Conservation (phyloP, 108 stramenopile species). For the Discostella pseudostelligera region DNA sequence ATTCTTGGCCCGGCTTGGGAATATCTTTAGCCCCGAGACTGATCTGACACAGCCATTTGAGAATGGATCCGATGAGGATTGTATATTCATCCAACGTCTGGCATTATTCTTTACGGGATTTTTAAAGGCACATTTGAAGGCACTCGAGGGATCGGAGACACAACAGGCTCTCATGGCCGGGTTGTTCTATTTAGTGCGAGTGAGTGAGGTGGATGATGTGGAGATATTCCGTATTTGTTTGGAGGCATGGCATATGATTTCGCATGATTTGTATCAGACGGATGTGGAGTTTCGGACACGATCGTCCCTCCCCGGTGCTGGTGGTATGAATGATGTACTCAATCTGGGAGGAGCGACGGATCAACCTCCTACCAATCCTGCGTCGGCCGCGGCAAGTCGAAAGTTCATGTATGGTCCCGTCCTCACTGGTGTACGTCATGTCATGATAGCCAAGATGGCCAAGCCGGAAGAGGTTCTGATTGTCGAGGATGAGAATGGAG, state of each 20-base stretch:
- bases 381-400: conserved; percentile 39
- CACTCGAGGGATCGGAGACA: conserved; percentile 85
- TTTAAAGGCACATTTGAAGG: conserved; percentile 87
- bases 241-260: conserved; percentile 96
- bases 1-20: conserved; percentile 74
- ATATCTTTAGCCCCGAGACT: conserved; percentile 84
- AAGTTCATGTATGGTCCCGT: conserved; percentile 86
- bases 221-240: conserved; percentile 99
- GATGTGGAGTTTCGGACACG: conserved; percentile 56
- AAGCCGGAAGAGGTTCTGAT: conserved; percentile 99
- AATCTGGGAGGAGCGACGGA: conserved; percentile 54
- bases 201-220: conserved; percentile 93
- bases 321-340: conserved; percentile 41
- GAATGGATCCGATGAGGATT: conserved; percentile 89
- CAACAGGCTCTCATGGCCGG: conserved; percentile 85
- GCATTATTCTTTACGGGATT: conserved; percentile 94
- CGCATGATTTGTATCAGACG: conserved; percentile 93
- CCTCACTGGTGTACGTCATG: conserved; percentile 87
- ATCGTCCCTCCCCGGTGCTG: conserved; percentile 8
- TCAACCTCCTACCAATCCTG: no score
- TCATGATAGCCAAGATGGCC: conserved; percentile 98
- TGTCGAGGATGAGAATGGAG: conserved; percentile 98
- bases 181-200: conserved; percentile 91
- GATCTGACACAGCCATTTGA: conserved; percentile 84
- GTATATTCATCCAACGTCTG: conserved; percentile 92